Evolutionary conservation across 345 rosid genomes (phyloP).

Genomic region (Melaleuca alternifolia): DNA sequence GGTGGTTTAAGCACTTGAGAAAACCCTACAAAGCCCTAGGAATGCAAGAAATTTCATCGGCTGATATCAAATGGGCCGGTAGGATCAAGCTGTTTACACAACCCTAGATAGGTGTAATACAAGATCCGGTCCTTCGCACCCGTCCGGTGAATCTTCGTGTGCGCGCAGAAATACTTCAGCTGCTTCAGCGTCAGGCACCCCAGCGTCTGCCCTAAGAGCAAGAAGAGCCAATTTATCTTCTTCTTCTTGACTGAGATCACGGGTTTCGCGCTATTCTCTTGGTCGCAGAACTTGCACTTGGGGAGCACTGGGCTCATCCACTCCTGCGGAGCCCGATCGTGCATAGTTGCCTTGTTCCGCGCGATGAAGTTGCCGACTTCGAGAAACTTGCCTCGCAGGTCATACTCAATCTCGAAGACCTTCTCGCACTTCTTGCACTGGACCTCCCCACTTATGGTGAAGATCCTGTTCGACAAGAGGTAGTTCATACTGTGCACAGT

Average conservation of each 20-base stretch:
- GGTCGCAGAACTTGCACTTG: slow-evolving; percentile 37
- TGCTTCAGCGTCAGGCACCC: slow-evolving; percentile 72
- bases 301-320: slow-evolving; percentile 47
- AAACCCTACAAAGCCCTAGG: background rate
- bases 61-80: slow-evolving; percentile 18
- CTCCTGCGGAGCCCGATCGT: slow-evolving; percentile 47
- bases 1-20: background rate
- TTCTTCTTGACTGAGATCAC: slow-evolving; percentile 39
- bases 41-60: background rate
- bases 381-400: slow-evolving; percentile 33
- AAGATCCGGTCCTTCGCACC: slow-evolving; percentile 83
- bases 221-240: slow-evolving; percentile 73
- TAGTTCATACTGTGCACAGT: slow-evolving; percentile 5
- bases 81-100: slow-evolving; percentile 72
- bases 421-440: slow-evolving; percentile 26
- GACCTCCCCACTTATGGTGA: slow-evolving; percentile 8
- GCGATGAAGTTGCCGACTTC: slow-evolving; percentile 25
- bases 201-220: slow-evolving; percentile 61
- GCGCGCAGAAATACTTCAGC: slow-evolving; percentile 82
- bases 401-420: slow-evolving; percentile 27
- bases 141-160: slow-evolving; percentile 56
- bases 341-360: slow-evolving; percentile 22
- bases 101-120: slow-evolving; percentile 50
- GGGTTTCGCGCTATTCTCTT: slow-evolving; percentile 45
- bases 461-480: slow-evolving; percentile 7